Evolutionary conservation across 352 stramenopile species (phyloP).

Genomic region (Globisporangium cylindrosporum): DNA sequence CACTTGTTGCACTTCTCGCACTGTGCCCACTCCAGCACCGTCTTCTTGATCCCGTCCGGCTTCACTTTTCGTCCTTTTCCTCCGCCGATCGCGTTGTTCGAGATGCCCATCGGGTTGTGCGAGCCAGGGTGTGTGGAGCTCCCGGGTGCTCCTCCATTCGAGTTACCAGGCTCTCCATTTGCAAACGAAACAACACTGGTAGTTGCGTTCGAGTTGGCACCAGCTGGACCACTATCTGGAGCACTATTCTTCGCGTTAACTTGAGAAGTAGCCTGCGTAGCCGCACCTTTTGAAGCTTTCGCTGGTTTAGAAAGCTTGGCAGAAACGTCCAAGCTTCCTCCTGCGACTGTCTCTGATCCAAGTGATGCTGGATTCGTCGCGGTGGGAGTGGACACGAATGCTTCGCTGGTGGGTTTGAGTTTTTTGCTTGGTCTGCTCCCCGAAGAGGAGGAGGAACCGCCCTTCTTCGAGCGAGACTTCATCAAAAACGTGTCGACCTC

Average conservation of each 20-base stretch:
- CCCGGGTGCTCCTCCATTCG: not conserved
- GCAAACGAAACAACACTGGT: not conserved
- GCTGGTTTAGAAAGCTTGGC: constrained; percentile 8
- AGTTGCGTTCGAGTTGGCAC: not conserved
- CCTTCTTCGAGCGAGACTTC: constrained; percentile 62
- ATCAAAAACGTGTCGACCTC: constrained; percentile 70
- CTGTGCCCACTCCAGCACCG: constrained; percentile 92
- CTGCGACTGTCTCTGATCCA: not conserved
- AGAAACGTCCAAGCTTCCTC: not conserved
- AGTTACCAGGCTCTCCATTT: not conserved
- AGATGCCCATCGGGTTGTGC: not conserved
- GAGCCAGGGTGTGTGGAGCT: not conserved
- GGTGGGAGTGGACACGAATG: not conserved
- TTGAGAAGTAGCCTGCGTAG: not conserved
- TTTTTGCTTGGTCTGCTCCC: constrained; percentile 52
- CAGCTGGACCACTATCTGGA: not conserved
- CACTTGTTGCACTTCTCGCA: constrained; percentile 97
- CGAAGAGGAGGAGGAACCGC: constrained; percentile 15
- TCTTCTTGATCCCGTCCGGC: constrained; percentile 52
- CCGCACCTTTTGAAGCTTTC: constrained; percentile 13
- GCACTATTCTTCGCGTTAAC: not conserved
- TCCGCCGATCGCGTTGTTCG: constrained; percentile 12
- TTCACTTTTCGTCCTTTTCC: constrained; percentile 19
- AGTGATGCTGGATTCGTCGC: not conserved
- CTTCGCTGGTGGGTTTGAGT: constrained; percentile 21